These are phyloP conservation scores for Vanrija sp. DNA, from an alignment of 1,284 basidiomycete species.

Conservation along the genomic window DNA sequence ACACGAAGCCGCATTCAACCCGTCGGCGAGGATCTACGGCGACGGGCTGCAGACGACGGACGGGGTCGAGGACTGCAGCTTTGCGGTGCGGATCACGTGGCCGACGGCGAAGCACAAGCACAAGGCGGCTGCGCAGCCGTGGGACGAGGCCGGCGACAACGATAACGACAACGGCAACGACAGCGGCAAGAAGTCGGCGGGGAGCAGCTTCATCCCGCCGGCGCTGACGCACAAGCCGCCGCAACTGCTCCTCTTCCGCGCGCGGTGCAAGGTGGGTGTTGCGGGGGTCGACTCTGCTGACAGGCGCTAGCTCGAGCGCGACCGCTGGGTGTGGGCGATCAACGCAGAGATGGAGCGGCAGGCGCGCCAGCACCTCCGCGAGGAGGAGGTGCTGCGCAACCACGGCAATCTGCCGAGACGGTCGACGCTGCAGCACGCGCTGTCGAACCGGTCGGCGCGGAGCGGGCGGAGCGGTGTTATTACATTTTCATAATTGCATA, in stretches of 20 bases:
- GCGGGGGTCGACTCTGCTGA: neutral
- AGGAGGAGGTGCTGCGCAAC: slow-evolving; percentile 31
- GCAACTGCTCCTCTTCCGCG: slow-evolving; percentile 37
- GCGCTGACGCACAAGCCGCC: slow-evolving; percentile 26
- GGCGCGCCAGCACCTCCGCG: slow-evolving; percentile 27
- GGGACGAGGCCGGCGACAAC: slow-evolving; percentile 24
- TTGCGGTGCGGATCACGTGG: slow-evolving; percentile 36
- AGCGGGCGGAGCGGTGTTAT: neutral
- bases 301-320: slow-evolving; percentile 42
- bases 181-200: too few relatives aligned
- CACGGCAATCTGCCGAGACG: slow-evolving; percentile 28
- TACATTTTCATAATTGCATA: too few relatives aligned
- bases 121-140: slow-evolving; percentile 25
- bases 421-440: slow-evolving; percentile 1
- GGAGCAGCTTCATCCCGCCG: slow-evolving; percentile 20
- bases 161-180: slow-evolving; percentile 1
- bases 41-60: slow-evolving; percentile 46
- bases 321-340: slow-evolving; percentile 48
- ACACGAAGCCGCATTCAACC: slow-evolving; percentile 19
- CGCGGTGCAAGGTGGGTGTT: slow-evolving; percentile 43
- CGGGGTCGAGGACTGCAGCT: slow-evolving; percentile 43
- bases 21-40: slow-evolving; percentile 38
- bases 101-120: slow-evolving; percentile 3
- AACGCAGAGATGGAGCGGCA: slow-evolving; percentile 47
- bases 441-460: too few relatives aligned